Percentiles rank a stretch among this genome's conserved stretches.
phyloP scores from a whole-genome alignment of 441 rosid genomes.

The Mallotus repandus region DNA sequence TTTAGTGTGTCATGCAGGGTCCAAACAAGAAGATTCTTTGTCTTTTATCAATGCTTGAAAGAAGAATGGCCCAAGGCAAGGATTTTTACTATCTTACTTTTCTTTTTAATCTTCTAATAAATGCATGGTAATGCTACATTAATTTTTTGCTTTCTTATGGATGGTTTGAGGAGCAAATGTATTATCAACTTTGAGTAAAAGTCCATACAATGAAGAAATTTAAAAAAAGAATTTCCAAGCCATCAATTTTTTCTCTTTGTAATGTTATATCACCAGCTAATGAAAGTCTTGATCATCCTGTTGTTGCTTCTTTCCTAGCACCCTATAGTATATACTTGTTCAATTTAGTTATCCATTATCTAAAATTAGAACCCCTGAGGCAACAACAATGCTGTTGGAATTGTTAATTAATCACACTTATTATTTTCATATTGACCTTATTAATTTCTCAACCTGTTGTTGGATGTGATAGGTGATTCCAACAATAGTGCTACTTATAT shows the following conservation, averaged over 20 bases:
- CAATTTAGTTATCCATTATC: neutral
- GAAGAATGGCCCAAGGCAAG: constrained; percentile 75
- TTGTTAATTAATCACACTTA: neutral
- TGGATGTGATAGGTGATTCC: neutral
- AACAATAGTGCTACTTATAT: neutral
- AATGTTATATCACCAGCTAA: neutral
- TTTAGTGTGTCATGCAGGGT: constrained; percentile 39
- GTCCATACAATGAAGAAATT: neutral
- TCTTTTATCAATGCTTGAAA: constrained; percentile 72
- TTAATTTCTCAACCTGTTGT: neutral
- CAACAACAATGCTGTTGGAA: neutral
- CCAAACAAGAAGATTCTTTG: constrained; percentile 67
- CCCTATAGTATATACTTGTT: neutral
- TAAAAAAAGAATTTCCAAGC: neutral
- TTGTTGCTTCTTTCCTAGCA: neutral
- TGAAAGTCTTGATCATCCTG: neutral
- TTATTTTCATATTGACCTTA: neutral
- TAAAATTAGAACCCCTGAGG: neutral
- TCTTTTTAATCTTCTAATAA: neutral
- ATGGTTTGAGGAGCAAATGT: neutral
- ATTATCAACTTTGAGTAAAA: neutral
- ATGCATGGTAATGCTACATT: neutral
- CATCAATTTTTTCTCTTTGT: neutral
- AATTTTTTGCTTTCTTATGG: neutral
- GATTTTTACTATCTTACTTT: constrained; percentile 5